Conservation (phyloP, 768 basidiomycete species). For the Mrakia blollopis region DNA sequence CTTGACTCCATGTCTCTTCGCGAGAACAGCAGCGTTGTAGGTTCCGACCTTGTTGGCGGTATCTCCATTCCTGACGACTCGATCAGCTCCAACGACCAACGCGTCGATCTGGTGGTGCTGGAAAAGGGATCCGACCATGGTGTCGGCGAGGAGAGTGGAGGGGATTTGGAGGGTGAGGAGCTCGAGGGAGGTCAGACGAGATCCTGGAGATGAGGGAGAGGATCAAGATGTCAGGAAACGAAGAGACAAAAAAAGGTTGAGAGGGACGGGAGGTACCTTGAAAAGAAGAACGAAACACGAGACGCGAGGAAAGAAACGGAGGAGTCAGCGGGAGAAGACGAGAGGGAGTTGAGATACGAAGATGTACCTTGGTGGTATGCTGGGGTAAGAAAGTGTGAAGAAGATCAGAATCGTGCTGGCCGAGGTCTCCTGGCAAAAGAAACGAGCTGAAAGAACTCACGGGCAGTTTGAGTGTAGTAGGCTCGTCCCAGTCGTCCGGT, state of each 20-base stretch:
- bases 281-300: neutral
- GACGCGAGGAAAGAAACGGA: neutral
- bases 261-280: too few relatives aligned
- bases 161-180: conserved; percentile 77
- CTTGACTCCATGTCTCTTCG: conserved; percentile 72
- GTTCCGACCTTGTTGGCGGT: conserved; percentile 99
- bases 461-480: conserved; percentile 89
- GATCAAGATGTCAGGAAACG: conserved; percentile 1
- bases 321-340: too few relatives aligned
- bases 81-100: conserved; percentile 79
- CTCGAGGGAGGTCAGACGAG: conserved; percentile 79
- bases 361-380: conserved; percentile 74
- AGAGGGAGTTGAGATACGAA: neutral
- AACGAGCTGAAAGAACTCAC: conserved; percentile 16
- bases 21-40: conserved; percentile 91
- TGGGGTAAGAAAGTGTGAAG: neutral
- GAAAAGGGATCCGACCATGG: conserved; percentile 93
- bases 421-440: too few relatives aligned
- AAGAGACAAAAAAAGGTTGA: too few relatives aligned
- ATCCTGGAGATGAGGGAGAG: conserved; percentile 40
- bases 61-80: conserved; percentile 88
- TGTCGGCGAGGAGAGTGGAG: conserved; percentile 92
- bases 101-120: conserved; percentile 78
- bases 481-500: conserved; percentile 69
- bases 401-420: neutral